Evolutionary conservation across 1,139 yeast species (phyloP).

Genomic region (Taphrina pruni): DNA sequence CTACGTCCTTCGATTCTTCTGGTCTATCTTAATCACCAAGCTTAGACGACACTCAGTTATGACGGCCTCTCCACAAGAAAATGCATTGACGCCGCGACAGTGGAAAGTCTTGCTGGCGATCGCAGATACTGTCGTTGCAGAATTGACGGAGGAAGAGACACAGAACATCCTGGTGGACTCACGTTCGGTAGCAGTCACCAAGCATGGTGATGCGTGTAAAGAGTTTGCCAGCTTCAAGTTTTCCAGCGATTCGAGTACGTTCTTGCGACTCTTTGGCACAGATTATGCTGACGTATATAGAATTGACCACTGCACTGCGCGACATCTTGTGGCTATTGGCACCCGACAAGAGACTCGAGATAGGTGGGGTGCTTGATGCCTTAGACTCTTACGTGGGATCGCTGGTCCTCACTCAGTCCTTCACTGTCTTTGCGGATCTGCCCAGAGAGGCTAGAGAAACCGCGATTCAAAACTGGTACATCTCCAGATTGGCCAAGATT

Average conservation of each 20-base stretch:
- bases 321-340: conserved; percentile 12
- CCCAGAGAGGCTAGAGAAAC: conserved; percentile 26
- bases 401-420: conserved; percentile 28
- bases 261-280: background rate
- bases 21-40: too few relatives aligned
- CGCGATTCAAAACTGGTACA: conserved; percentile 23
- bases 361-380: conserved; percentile 23
- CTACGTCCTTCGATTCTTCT: too few relatives aligned
- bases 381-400: conserved; percentile 32
- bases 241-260: conserved; percentile 32
- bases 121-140: conserved; percentile 38
- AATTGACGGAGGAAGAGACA: conserved; percentile 37
- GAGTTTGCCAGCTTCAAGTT: conserved; percentile 26
- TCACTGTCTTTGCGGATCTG: conserved; percentile 30
- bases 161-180: conserved; percentile 34
- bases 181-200: conserved; percentile 28
- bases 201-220: conserved; percentile 24
- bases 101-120: conserved; percentile 36
- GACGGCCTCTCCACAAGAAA: background rate
- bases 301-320: conserved; percentile 34
- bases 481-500: conserved; percentile 25
- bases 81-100: conserved; percentile 46
- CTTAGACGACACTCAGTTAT: background rate
- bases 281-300: background rate
- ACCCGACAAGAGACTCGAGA: conserved; percentile 28